Conservation (phyloP, 768 basidiomycete species). For the Cytidiella melzeri region DNA sequence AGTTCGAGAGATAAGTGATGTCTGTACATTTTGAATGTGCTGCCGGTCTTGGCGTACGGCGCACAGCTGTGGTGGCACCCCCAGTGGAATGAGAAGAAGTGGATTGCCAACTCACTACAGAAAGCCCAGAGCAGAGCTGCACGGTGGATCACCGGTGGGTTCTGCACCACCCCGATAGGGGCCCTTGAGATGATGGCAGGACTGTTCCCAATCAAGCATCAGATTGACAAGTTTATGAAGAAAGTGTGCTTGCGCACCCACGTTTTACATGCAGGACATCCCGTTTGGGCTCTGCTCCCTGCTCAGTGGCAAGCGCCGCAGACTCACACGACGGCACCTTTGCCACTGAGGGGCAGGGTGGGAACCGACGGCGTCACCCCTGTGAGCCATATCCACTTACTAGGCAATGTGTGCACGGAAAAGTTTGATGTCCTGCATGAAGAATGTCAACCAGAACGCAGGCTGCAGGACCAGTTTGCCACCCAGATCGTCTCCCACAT, state of each 20-base stretch:
- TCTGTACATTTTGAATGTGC: slow-evolving; percentile 15
- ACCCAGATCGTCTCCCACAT: slow-evolving; percentile 1
- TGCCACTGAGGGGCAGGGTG: neutral
- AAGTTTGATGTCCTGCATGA: slow-evolving; percentile 1
- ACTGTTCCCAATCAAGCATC: neutral
- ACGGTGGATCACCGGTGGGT: slow-evolving; percentile 18
- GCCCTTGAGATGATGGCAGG: no score
- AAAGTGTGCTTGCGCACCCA: no score
- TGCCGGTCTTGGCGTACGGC: slow-evolving; percentile 17
- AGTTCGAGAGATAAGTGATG: slow-evolving; percentile 10
- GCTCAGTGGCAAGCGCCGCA: neutral
- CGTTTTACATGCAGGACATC: slow-evolving; percentile 3
- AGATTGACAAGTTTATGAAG: no score
- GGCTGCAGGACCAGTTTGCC: neutral
- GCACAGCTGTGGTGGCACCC: no score
- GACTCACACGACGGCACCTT: neutral
- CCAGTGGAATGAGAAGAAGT: slow-evolving; percentile 5
- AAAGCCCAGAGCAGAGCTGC: slow-evolving; percentile 14
- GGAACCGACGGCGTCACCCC: slow-evolving; percentile 3
- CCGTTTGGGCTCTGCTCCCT: neutral
- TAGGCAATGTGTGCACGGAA: slow-evolving; percentile 1
- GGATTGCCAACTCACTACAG: no score
- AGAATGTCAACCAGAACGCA: slow-evolving; percentile 3
- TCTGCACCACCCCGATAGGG: slow-evolving; percentile 14
- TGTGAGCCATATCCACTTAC: neutral